Evolutionary conservation across 83 land plant genomes (phyloP), one percentile per base, ranked within the genome.

Genomic region (Picea mariana): DNA sequence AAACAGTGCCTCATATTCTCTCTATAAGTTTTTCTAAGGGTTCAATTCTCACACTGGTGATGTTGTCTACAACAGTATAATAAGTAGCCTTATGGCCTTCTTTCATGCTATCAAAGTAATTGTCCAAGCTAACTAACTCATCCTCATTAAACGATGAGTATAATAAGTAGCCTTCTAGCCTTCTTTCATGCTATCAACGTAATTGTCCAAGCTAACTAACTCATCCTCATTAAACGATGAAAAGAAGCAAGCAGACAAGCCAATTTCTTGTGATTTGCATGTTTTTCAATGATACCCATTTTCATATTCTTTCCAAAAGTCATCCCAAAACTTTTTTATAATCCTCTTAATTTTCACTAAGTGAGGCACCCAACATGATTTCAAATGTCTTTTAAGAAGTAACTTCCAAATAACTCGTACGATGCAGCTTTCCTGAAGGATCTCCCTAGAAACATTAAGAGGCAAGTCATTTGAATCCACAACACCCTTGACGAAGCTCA

Each of bases 401-500:
- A 99, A 89, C 81, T 96, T 96, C 78, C 93, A 92, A 99, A 98
- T 98, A 20, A 98, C 95, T 77, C 99, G 88, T 88, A 97, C 99
- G 82, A 97, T 92, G 13, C 99, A 94, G 79, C 99, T 97, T 83
- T 97, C 99, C 82, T 97, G 99, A 72, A 97, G 94, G 34, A 97
- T 91, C 79, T 97, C 99, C 81, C 98, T 92, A 2, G 99, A 97
- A 8, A 97, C 99, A 87, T 97, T 97, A 81, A 97, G 88, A 21
- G 98, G 99, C 42, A 95, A 90, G 82, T 97, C 99, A 82, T 94
- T 97, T 20, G 99, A 97, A 80, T 97, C 99, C 59, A 97, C 97
- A 72, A 97, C 95, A 86, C 99, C 99, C 82, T 91, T 97, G 67
- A 97, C 86, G 67, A 95, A 97, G 75, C 97, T 89, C 77, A 97